Conservation (phyloP, 2,329 filamentous ascomycete genomes). For the Trichoderma breve region DNA sequence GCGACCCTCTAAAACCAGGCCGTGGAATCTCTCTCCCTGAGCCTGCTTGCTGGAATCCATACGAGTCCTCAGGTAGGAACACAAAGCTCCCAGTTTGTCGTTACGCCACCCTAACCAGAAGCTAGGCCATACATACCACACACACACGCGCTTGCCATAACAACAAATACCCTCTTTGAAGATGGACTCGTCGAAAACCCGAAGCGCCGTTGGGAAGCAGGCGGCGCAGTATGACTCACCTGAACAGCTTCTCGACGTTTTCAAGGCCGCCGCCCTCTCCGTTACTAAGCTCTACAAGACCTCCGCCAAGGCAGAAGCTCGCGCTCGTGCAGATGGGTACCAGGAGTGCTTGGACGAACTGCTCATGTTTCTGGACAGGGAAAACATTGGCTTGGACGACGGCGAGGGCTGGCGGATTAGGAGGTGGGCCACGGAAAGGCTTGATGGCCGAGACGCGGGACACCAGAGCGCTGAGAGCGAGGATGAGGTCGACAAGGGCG, state of each 20-base stretch:
- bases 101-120: slow-evolving; percentile 7
- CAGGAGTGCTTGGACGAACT: slow-evolving; percentile 93
- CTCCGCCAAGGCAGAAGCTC: slow-evolving; percentile 73
- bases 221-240: slow-evolving; percentile 41
- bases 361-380: slow-evolving; percentile 77
- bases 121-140: background rate
- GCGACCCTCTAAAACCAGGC: slow-evolving; percentile 3
- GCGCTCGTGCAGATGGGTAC: slow-evolving; percentile 77
- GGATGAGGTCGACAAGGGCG: slow-evolving; percentile 65
- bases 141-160: background rate
- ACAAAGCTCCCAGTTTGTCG: slow-evolving; percentile 11
- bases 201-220: slow-evolving; percentile 31
- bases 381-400: slow-evolving; percentile 73
- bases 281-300: slow-evolving; percentile 97
- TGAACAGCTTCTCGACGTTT: slow-evolving; percentile 76
- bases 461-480: slow-evolving; percentile 62
- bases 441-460: slow-evolving; percentile 60
- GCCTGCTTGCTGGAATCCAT: background rate
- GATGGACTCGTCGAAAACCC: slow-evolving; percentile 20
- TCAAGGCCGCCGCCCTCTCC: slow-evolving; percentile 87
- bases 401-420: slow-evolving; percentile 69
- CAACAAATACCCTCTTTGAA: background rate
- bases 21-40: background rate
- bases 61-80: slow-evolving; percentile 4
- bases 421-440: slow-evolving; percentile 65